Evolutionary conservation across 202 grass and related monocot genomes (phyloP).

Genomic region (Zizania palustris): DNA sequence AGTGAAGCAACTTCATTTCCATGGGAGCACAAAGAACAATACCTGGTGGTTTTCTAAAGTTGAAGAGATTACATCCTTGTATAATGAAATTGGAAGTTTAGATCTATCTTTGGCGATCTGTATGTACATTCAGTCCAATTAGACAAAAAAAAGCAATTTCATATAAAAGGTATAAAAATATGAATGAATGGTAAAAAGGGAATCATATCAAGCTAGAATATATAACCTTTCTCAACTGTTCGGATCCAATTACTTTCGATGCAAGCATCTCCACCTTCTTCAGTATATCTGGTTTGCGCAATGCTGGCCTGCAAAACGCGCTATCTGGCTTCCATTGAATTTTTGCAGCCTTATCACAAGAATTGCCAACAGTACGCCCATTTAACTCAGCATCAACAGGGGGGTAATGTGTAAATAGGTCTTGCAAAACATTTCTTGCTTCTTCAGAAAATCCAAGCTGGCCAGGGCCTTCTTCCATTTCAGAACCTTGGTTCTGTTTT

Average conservation of each 20-base stretch:
- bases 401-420: constrained; percentile 82
- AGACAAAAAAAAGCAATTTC: constrained; percentile 30
- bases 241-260: constrained; percentile 59
- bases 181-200: constrained; percentile 12
- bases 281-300: constrained; percentile 59
- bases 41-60: constrained; percentile 87
- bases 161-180: constrained; percentile 22
- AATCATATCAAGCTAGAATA: constrained; percentile 43
- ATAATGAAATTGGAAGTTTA: constrained; percentile 94
- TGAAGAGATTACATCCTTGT: constrained; percentile 76
- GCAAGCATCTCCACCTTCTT: constrained; percentile 73
- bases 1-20: constrained; percentile 10
- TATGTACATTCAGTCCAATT: constrained; percentile 39
- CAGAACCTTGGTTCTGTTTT: constrained; percentile 41
- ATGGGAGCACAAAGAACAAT: constrained; percentile 28
- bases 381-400: constrained; percentile 69
- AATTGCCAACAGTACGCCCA: constrained; percentile 43
- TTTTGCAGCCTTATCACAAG: constrained; percentile 52
- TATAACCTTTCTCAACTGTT: constrained; percentile 75
- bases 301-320: constrained; percentile 69
- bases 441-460: constrained; percentile 70
- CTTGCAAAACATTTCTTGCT: constrained; percentile 68
- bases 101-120: constrained; percentile 75
- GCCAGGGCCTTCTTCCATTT: constrained; percentile 45
- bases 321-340: constrained; percentile 57